Evolutionary conservation across 805 yeast species (phyloP).

Genomic region (Candida xiaguanensis): DNA sequence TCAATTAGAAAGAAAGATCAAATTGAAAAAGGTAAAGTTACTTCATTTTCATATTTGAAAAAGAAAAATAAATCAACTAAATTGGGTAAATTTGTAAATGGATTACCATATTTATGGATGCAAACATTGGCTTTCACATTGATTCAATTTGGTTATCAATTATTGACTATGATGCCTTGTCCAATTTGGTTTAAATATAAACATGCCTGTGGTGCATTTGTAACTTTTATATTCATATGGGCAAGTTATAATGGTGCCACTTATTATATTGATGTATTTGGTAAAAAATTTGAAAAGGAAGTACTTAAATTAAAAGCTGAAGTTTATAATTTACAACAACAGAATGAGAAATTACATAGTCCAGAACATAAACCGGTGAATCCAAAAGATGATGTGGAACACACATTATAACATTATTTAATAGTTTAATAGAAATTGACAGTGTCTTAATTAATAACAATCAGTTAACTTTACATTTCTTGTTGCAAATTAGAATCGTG

Average conservation of each 20-base stretch:
- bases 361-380: conserved; percentile 15
- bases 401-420: too few species aligned
- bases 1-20: conserved; percentile 75
- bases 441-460: too few species aligned
- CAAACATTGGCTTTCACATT: conserved; percentile 85
- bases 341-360: conserved; percentile 16
- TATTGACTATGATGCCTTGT: conserved; percentile 81
- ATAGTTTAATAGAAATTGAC: too few species aligned
- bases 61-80: conserved; percentile 60
- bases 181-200: conserved; percentile 83
- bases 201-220: conserved; percentile 61
- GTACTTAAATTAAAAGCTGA: conserved; percentile 68
- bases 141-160: conserved; percentile 83
- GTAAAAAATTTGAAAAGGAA: conserved; percentile 84
- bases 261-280: conserved; percentile 87
- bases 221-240: conserved; percentile 66
- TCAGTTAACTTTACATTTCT: too few species aligned
- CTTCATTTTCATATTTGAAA: conserved; percentile 83
- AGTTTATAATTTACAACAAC: conserved; percentile 56
- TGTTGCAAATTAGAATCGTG: neutral
- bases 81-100: conserved; percentile 75
- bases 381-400: conserved; percentile 8
- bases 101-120: conserved; percentile 73
- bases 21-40: conserved; percentile 80
- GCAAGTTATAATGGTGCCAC: conserved; percentile 95